Percentiles rank a stretch among this genome's conserved stretches.
Conservation (phyloP, 306 rosid species). For the Cucurbita argyrosperma region DNA sequence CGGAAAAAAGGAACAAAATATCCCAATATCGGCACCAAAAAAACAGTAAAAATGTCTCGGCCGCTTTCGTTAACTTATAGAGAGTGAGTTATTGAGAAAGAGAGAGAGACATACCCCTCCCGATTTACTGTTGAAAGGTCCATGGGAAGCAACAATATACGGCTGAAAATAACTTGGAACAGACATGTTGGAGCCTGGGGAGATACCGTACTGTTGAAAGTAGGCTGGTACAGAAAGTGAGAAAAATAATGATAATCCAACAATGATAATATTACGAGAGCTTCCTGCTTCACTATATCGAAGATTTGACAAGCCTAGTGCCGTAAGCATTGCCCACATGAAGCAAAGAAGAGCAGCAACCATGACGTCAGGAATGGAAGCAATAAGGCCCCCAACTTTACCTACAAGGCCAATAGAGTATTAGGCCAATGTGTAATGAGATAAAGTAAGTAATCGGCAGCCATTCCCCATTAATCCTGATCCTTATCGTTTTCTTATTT, state of each 20-base stretch:
- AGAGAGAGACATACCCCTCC: constrained; percentile 62
- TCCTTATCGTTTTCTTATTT: background rate
- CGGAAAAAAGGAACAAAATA: background rate
- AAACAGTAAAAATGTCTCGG: background rate
- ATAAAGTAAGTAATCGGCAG: background rate
- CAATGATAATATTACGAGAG: constrained; percentile 91
- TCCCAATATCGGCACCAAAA: background rate
- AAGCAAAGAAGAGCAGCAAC: constrained; percentile 96
- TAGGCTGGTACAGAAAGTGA: constrained; percentile 91
- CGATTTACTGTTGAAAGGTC: constrained; percentile 63
- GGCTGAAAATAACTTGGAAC: constrained; percentile 95
- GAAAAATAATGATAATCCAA: constrained; percentile 83
- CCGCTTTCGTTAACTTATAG: background rate
- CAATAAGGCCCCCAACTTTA: constrained; percentile 92
- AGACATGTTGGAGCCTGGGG: constrained; percentile 64
- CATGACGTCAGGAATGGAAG: constrained; percentile 91
- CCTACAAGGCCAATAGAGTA: constrained; percentile 27
- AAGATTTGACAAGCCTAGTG: constrained; percentile 87
- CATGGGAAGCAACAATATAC: constrained; percentile 81
- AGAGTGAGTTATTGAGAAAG: background rate
- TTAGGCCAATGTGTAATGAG: background rate
- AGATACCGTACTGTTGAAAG: constrained; percentile 86
- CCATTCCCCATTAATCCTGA: background rate
- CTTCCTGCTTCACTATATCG: constrained; percentile 99
- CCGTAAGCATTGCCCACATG: constrained; percentile 98